A percentile compares a stretch with the other conserved stretches of the same genome.
Evolutionary conservation across 805 yeast genomes (phyloP).

Genomic region (Schizosaccharomyces octosporus): DNA sequence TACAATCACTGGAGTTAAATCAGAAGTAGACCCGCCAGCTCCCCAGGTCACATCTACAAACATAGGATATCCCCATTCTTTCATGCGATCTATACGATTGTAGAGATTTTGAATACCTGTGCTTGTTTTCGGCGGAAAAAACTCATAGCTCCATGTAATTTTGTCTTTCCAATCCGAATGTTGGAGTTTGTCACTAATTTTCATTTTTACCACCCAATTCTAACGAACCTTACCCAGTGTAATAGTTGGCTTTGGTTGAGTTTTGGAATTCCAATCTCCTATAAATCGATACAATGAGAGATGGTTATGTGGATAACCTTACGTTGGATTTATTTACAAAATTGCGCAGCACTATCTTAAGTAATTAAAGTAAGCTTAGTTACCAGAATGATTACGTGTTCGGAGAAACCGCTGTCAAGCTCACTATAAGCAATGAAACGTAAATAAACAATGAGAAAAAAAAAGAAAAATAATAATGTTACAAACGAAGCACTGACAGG

Average conservation of each 20-base stretch:
- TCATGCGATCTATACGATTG: constrained; percentile 96
- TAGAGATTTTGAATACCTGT: constrained; percentile 77
- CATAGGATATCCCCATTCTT: constrained; percentile 52
- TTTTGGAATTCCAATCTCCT: neutral
- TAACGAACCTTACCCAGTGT: neutral
- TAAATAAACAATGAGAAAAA: too few relatives aligned
- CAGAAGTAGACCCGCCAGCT: constrained; percentile 72
- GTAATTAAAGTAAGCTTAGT: too few relatives aligned
- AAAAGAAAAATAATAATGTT: too few relatives aligned
- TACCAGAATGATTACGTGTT: too few relatives aligned
- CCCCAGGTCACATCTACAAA: constrained; percentile 96
- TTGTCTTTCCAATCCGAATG: neutral
- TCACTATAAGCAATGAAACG: too few relatives aligned
- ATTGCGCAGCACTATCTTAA: too few relatives aligned
- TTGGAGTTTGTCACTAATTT: neutral
- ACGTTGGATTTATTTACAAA: too few relatives aligned
- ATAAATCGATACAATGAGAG: too few relatives aligned
- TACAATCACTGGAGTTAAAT: constrained; percentile 74
- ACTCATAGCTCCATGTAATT: constrained; percentile 72
- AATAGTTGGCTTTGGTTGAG: neutral
- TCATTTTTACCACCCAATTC: neutral
- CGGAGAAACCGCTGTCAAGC: too few relatives aligned
- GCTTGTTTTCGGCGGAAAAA: constrained; percentile 87
- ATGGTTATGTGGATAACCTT: too few relatives aligned
- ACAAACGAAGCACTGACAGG: too few relatives aligned